Evolutionary conservation across 1,284 basidiomycete genomes (phyloP).

Genomic region (Tetrapyrgos nigripes): DNA sequence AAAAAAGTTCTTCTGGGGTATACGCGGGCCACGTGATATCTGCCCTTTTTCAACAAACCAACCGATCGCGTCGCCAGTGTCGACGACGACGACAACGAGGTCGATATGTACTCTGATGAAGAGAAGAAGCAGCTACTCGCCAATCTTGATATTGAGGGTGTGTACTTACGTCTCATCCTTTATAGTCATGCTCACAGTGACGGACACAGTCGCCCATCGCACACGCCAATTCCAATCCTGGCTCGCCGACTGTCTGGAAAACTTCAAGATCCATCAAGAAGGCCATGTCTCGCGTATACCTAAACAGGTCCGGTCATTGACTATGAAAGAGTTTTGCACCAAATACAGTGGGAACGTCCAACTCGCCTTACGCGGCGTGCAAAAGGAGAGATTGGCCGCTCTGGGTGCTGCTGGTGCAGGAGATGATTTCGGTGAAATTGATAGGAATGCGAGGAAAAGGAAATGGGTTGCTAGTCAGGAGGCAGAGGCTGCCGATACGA

Average conservation of each 20-base stretch:
- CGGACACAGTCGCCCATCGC: conserved; percentile 65
- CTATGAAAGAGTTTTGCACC: conserved; percentile 76
- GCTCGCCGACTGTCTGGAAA: conserved; percentile 72
- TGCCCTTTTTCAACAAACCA: conserved; percentile 2
- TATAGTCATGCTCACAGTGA: conserved; percentile 13
- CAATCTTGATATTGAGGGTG: conserved; percentile 83
- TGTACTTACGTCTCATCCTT: conserved; percentile 14
- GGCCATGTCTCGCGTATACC: conserved; percentile 77
- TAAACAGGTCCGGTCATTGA: conserved; percentile 71
- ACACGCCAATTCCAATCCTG: conserved; percentile 73
- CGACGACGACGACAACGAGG: conserved; percentile 9
- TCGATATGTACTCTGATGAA: conserved; percentile 49
- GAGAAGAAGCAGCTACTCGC: conserved; percentile 77
- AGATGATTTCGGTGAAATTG: conserved; percentile 57
- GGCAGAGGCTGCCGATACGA: conserved; percentile 36
- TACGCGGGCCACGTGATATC: conserved; percentile 38
- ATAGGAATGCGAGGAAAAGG: conserved; percentile 70
- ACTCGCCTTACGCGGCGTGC: conserved; percentile 66
- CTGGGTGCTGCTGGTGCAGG: conserved; percentile 46
- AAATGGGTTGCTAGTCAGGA: conserved; percentile 75
- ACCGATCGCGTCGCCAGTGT: background rate
- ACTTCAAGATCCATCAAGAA: conserved; percentile 77
- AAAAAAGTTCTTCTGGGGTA: background rate
- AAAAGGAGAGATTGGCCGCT: conserved; percentile 59
- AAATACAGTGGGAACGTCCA: conserved; percentile 80